Evolutionary conservation across 768 basidiomycete genomes (phyloP).

Genomic region (Auriscalpium orientale): DNA sequence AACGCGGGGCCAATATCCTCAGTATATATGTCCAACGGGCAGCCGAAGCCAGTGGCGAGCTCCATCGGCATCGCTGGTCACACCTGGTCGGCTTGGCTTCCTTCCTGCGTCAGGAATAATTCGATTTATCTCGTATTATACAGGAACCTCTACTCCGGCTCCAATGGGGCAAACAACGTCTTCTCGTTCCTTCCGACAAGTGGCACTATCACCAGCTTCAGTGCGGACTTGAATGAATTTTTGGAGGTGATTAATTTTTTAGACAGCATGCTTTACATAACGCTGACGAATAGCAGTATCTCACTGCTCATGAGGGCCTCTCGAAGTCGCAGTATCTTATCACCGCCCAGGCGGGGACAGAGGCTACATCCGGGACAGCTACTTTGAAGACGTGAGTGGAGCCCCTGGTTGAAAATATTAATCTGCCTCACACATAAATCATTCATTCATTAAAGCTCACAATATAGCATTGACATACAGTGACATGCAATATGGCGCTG

Average conservation of each 20-base stretch:
- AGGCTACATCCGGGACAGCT: constrained; percentile 52
- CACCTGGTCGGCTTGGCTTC: constrained; percentile 26
- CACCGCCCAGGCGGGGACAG: constrained; percentile 56
- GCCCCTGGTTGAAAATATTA: too few species aligned
- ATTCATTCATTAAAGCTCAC: too few species aligned
- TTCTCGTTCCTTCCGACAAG: constrained; percentile 31
- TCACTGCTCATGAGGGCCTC: constrained; percentile 39
- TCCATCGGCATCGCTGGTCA: constrained; percentile 40
- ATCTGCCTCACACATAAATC: too few species aligned
- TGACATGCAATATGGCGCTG: too few species aligned
- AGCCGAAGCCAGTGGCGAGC: constrained; percentile 37
- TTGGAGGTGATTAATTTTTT: constrained; percentile 29
- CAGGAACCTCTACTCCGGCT: constrained; percentile 50
- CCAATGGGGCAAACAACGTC: constrained; percentile 42
- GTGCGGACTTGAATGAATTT: constrained; percentile 46
- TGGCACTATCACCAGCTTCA: constrained; percentile 41
- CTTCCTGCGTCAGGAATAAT: constrained; percentile 16
- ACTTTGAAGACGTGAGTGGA: constrained; percentile 39
- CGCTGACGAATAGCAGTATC: constrained; percentile 30
- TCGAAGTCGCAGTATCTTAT: constrained; percentile 46
- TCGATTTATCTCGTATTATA: background rate
- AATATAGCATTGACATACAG: too few species aligned
- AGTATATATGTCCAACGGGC: constrained; percentile 36
- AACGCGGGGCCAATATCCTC: constrained; percentile 53
- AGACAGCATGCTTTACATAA: too few species aligned